Evolutionary conservation across 2,329 filamentous ascomycete genomes (phyloP), one percentile per base, ranked within the genome.

Genomic region (Cucurbitaria berberidis): DNA sequence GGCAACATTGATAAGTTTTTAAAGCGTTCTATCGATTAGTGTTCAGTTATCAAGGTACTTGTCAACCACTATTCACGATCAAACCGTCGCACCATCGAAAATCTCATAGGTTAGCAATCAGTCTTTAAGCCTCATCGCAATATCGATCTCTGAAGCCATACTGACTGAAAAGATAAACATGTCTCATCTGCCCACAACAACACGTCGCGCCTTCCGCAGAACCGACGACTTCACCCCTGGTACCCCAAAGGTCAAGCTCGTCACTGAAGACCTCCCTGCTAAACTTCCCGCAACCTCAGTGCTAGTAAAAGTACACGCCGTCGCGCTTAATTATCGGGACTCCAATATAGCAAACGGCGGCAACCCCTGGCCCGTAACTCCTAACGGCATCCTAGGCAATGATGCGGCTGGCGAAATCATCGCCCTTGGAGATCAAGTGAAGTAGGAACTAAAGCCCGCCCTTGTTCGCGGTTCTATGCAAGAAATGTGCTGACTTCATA

Each of bases 311-410:
- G 47, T 61, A 27, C 57, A 48, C 45, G 58, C 62, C 16, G 54
- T 62, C 18, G 51, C 60, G 13, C 57, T 61, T 26, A 63, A 65
- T 45, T 64, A 49, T 49, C 45, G 62, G 24, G 62, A 63, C 40
- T 32, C 52, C 39, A 53, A 48, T 18, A 62, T 56, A 10, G 44
- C 47, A 3, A 56, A 48, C 35, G 49, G 53, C 34, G 47, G 38
- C 1, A 47, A 51, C 22, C 48, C 52, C 16, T 57, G 54, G 54
- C 54, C 50, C 3, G 48, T 53, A 10, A 42, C 26, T 3, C 44
- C 54, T 1, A 22, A 57, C n/a, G 46, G 46, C 26, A 62, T 66
- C n/a, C 51, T 52, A 0, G 45, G 42, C 9, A 62, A 59, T 11
- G 62, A 67, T 41, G 55, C 52, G 13, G 63, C 60, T 1, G 63